Conservation (phyloP, 208 protist genomes). For the Herpetomonas muscarum region DNA sequence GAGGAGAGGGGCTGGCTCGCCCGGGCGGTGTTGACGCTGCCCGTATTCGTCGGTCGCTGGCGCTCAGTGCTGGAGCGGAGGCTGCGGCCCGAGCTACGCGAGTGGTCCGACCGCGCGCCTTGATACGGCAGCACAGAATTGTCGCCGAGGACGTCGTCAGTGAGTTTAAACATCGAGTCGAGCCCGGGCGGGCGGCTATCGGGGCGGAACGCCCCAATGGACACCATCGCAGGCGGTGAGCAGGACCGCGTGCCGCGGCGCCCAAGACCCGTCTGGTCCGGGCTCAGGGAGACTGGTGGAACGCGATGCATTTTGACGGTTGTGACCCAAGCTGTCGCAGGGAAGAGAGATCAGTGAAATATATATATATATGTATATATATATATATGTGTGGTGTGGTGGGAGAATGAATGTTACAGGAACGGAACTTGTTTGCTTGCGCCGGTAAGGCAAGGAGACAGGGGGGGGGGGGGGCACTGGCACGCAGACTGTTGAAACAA, state of each 20-base stretch:
- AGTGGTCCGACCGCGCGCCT: too few species aligned
- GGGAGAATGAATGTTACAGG: constrained; percentile 3
- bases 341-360: neutral
- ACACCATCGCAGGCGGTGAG: neutral
- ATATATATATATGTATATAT: neutral
- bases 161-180: neutral
- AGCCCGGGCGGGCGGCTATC: neutral
- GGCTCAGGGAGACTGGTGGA: neutral
- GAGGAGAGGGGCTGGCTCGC: too few species aligned
- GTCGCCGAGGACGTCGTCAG: neutral
- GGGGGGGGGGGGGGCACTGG: too few species aligned
- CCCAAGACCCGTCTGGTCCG: neutral
- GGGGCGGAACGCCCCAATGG: neutral
- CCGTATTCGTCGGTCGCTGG: too few species aligned
- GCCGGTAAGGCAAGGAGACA: neutral
- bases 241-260: neutral
- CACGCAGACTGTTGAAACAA: too few species aligned
- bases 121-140: neutral
- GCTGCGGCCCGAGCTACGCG: too few species aligned
- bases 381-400: neutral
- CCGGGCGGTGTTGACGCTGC: too few species aligned
- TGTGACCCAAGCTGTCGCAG: neutral
- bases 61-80: too few species aligned
- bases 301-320: neutral
- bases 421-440: neutral